Evolutionary conservation across 2,329 filamentous ascomycete genomes (phyloP).

Genomic region (Blastomyces emzantsi): DNA sequence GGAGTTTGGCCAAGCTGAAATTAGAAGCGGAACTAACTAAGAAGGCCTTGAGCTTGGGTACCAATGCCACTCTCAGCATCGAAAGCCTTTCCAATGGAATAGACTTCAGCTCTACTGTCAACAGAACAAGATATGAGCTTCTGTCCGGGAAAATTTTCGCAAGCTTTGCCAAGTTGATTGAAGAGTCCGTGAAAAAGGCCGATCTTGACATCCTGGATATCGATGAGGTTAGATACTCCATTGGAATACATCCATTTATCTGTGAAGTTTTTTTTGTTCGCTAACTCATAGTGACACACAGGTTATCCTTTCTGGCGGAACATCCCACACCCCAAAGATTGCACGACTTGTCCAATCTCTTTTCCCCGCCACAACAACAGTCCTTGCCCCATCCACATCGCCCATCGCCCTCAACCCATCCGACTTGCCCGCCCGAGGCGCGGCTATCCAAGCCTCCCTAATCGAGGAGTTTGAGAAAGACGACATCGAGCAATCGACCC

Average conservation of each 20-base stretch:
- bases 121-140: slow-evolving; percentile 87
- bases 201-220: slow-evolving; percentile 85
- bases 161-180: slow-evolving; percentile 76
- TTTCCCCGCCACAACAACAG: slow-evolving; percentile 69
- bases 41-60: slow-evolving; percentile 81
- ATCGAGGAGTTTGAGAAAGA: slow-evolving; percentile 90
- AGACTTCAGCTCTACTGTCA: slow-evolving; percentile 87
- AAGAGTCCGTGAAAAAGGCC: slow-evolving; percentile 82
- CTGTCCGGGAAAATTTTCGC: slow-evolving; percentile 77
- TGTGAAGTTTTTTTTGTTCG: background rate
- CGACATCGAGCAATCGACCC: slow-evolving; percentile 92
- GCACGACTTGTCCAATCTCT: slow-evolving; percentile 67
- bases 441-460: slow-evolving; percentile 88
- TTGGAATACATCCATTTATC: background rate
- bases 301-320: slow-evolving; percentile 85
- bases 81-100: slow-evolving; percentile 82
- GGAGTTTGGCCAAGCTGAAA: slow-evolving; percentile 83
- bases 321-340: slow-evolving; percentile 87
- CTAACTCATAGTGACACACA: slow-evolving; percentile 18
- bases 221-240: slow-evolving; percentile 53
- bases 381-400: slow-evolving; percentile 76
- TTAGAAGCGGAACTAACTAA: slow-evolving; percentile 85
- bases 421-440: slow-evolving; percentile 78
- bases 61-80: slow-evolving; percentile 83
- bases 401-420: slow-evolving; percentile 81